Evolutionary conservation across 202 grass and related monocot genomes (phyloP), one percentile per base, ranked within the genome.

Genomic region (Dendrocalamus latiflorus): DNA sequence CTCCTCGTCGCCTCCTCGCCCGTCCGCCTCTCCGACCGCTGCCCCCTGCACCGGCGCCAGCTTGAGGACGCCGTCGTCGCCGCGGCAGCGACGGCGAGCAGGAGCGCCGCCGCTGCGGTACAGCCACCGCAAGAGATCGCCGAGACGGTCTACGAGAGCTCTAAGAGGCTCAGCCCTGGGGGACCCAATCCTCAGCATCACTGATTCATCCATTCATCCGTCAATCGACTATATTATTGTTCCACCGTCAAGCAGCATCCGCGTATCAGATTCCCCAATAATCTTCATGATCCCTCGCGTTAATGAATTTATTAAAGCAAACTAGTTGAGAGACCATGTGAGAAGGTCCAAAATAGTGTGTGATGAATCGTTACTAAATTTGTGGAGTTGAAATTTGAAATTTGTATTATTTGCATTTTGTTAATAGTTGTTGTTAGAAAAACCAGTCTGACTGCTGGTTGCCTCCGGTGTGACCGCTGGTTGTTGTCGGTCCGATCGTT

Each of bases 181-280:
- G 88, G 88, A 1, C 79, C 91, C 6, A 87, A 94, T 51, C 88
- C 91, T 84, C 88, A 94, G 79, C 91, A 94, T 43, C 91, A 94
- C 83, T 88, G 51, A 78, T 25, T 0, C 39, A 39, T 22, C 20
- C 64, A 2, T 38, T 17, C 12, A 14, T 16, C 14, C 47, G 2
- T 51, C 49, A 16, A 51, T 51, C 49, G 13, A 9, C 12, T n/a
- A 47, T 12, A 4, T 39, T 67, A n/a, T 18, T 24, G 39, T 49
- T 49, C 42, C 14, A n/a, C 18, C 68, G 42, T 28, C 42, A 15
- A 70, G 67, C 68, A 48, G 39, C 66, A 69, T 70, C 68, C 15
- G 68, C 68, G 24, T 70, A 49, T 70, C 68, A 49, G 68, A 49
- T 49, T 70, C 68, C 13, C 2, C 7, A 49, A 30, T 9, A 49